Evolutionary conservation across 208 protist species (phyloP).

Genomic region (Crithidia expoeki): DNA sequence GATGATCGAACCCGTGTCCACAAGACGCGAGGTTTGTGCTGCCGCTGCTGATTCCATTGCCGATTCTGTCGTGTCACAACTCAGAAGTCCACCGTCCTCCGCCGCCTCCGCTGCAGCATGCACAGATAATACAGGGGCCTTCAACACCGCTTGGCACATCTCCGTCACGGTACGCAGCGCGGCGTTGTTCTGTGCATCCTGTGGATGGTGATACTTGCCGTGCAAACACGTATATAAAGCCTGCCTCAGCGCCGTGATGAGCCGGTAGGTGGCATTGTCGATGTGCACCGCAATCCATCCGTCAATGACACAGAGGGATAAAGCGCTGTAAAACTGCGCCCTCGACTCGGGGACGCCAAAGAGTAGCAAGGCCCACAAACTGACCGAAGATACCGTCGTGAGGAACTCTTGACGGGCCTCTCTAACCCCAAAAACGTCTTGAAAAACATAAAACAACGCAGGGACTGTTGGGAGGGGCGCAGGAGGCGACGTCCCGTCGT

Average conservation of each 20-base stretch:
- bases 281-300: conserved; percentile 77
- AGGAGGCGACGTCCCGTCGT: background rate
- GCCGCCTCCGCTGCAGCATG: background rate
- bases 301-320: conserved; percentile 75
- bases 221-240: conserved; percentile 58
- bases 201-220: conserved; percentile 63
- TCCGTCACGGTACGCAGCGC: conserved; percentile 50
- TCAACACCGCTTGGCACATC: conserved; percentile 61
- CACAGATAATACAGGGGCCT: conserved; percentile 45
- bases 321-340: conserved; percentile 42
- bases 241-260: conserved; percentile 47
- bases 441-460: conserved; percentile 80
- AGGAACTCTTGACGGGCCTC: conserved; percentile 69
- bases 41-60: background rate
- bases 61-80: no score
- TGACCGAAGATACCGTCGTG: conserved; percentile 73
- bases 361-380: conserved; percentile 82
- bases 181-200: conserved; percentile 59
- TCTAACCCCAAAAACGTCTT: conserved; percentile 69
- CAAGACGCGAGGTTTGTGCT: conserved; percentile 25
- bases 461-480: conserved; percentile 23
- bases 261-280: conserved; percentile 39
- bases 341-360: conserved; percentile 76
- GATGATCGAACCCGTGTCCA: conserved; percentile 37
- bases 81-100: no score